Evolutionary conservation across 164 flowering plant genomes (phyloP), one percentile per base, ranked within the genome.

Genomic region (Annona cherimola): DNA sequence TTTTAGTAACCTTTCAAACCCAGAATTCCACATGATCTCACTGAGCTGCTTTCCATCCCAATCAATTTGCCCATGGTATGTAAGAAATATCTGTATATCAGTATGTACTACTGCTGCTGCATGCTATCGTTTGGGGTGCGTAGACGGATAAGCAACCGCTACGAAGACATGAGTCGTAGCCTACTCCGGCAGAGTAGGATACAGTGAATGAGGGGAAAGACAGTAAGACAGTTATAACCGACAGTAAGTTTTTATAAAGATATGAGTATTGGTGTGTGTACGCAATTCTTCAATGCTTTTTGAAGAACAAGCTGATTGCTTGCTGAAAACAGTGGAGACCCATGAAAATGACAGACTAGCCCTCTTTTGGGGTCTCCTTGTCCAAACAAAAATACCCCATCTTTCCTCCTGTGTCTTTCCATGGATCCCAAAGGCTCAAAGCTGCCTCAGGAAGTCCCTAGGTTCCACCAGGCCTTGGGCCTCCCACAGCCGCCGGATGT

Each of bases 351-450:
- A 79, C 73, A 76, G 82, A 66, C 9, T 50, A 50, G 57, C 57
- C 57, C 57, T 50, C 79, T 79, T 80, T 79, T 78, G 74, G 71
- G 78, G 74, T 75, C 84, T 70, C 77, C 84, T 71, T 81, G 75
- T 81, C 79, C 84, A 76, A 76, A 78, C 83, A 78, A 76, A 81
- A 71, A 72, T 67, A 63, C 65, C 70, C 55, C 76, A 8, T 63
- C 67, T 65, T 67, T 65, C 16, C 62, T 54, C 42, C 61, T 61
- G 67, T 63, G 62, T 73, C 72, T 57, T 43, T 71, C 79, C 79
- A 86, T 89, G 86, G 93, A 89, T 86, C 90, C 86, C 76, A 87
- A 88, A 81, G 74, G 67, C 77, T 81, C 90, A 62, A 84, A 84
- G 73, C 83, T 74, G 42, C 80, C 69, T 14, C 73, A 75, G 57